Evolutionary conservation across 768 basidiomycete species (phyloP).

Genomic region (Hydnum rufescens): DNA sequence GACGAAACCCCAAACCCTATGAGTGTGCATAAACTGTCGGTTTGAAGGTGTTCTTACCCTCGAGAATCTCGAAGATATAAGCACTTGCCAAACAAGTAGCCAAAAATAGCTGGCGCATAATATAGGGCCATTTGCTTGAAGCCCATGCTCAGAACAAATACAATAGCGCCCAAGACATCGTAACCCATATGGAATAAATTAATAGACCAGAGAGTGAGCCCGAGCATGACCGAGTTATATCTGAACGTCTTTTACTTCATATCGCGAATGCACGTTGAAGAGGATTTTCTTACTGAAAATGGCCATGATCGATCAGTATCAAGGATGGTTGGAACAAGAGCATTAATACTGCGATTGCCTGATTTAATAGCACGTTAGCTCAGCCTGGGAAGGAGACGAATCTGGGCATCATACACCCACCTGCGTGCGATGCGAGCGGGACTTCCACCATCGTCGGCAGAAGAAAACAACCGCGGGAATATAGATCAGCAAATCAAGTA

Average conservation of each 20-base stretch:
- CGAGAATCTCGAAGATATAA: conserved; percentile 38
- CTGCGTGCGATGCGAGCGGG: conserved; percentile 58
- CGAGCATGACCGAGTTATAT: conserved; percentile 89
- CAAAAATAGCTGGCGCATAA: conserved; percentile 82
- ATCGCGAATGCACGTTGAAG: neutral
- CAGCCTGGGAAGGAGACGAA: neutral
- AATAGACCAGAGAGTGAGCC: conserved; percentile 47
- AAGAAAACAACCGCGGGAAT: conserved; percentile 54
- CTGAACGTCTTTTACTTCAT: conserved; percentile 8
- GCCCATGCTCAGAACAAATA: conserved; percentile 65
- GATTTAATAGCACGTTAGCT: conserved; percentile 1
- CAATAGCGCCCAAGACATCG: conserved; percentile 58
- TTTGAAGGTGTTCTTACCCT: neutral
- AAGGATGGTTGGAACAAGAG: conserved; percentile 70
- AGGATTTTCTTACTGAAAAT: conserved; percentile 41
- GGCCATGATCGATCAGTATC: conserved; percentile 73
- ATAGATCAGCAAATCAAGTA: conserved; percentile 51
- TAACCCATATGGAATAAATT: conserved; percentile 46
- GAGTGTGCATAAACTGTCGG: neutral
- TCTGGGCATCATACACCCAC: conserved; percentile 22
- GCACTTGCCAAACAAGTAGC: conserved; percentile 80
- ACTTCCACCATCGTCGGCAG: conserved; percentile 40
- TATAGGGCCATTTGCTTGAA: conserved; percentile 97
- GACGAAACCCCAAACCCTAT: conserved; percentile 9
- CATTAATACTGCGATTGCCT: conserved; percentile 49